Evolutionary conservation across 2,329 filamentous ascomycete species (phyloP), one percentile per base, ranked within the genome.

Genomic region (Rhinocladiella mackenziei): DNA sequence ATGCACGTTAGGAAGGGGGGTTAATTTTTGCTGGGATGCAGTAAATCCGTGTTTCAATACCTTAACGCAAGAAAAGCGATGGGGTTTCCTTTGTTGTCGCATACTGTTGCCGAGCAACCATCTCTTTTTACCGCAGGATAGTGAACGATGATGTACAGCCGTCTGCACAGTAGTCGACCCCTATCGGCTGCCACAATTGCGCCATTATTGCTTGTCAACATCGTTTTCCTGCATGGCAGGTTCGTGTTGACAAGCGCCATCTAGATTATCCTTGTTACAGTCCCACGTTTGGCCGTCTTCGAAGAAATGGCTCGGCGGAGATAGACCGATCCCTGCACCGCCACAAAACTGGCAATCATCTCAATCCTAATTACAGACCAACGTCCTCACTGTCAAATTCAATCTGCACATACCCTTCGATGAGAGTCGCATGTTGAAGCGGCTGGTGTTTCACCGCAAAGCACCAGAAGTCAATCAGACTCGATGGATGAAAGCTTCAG

Each of bases 101-200:
- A 17, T 13, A 18, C 4, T n/a, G 45, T 48, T 48, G 45, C 39
- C 39, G 26, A 42, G 45, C 31, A 39, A 48, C 39, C 39, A 48
- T 23, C 11, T n/a, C n/a, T n/a, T n/a, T n/a, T n/a, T n/a, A n/a
- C n/a, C n/a, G n/a, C n/a, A n/a, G n/a, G n/a, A n/a, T n/a, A n/a
- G n/a, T n/a, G n/a, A n/a, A n/a, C n/a, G n/a, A n/a, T n/a, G n/a
- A n/a, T n/a, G n/a, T n/a, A n/a, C 23, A 32, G 10, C 29, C 7
- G 29, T 7, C 10, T 15, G 7, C 14, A 7, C 9, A 7, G 2
- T 32, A 11, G 7, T 13, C 29, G 7, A 7, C 9, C 14, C 10
- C 14, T 32, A 7, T 7, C 2, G 7, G 4, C n/a, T 30, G 20
- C 9, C 7, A 4, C 26, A 18, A 38, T 38, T 33, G 33, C 39